A percentile compares a stretch with the other conserved stretches of the same genome.
Conservation (phyloP, 108 stramenopile species). For the Stephanodiscus triporus region DNA sequence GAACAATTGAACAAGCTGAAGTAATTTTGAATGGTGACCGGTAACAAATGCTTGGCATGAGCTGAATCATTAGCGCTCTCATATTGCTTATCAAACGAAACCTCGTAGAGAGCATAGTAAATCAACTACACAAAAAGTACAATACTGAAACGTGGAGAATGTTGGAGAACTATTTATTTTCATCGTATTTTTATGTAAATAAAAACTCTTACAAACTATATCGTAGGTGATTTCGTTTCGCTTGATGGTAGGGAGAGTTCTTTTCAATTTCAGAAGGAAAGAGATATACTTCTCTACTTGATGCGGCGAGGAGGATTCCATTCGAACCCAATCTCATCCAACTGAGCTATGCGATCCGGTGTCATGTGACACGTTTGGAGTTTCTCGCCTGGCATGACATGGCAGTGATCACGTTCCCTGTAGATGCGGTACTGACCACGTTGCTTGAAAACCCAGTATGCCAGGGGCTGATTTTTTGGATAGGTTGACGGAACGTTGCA, state of each 20-base stretch:
- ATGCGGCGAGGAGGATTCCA: constrained; percentile 52
- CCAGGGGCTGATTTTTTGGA: constrained; percentile 45
- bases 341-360: constrained; percentile 50
- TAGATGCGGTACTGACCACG: constrained; percentile 46
- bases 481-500: constrained; percentile 46
- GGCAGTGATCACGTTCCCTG: constrained; percentile 13
- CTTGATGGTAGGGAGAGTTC: not conserved
- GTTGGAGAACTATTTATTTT: too few species aligned
- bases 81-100: too few species aligned
- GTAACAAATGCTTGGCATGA: too few species aligned
- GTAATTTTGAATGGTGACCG: constrained; percentile 2
- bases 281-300: constrained; percentile 6
- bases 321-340: constrained; percentile 60
- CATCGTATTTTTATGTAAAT: too few species aligned
- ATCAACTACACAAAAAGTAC: too few species aligned
- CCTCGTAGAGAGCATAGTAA: too few species aligned
- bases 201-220: too few species aligned
- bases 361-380: constrained; percentile 57
- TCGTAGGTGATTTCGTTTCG: not conserved
- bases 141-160: too few species aligned
- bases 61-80: too few species aligned
- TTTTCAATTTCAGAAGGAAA: not conserved
- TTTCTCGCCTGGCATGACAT: constrained; percentile 11
- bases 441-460: constrained; percentile 54
- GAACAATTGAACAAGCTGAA: constrained; percentile 72